Base-by-base conservation (phyloP, 2,329 filamentous ascomycete genomes). In the Rutstroemia sp. region DNA sequence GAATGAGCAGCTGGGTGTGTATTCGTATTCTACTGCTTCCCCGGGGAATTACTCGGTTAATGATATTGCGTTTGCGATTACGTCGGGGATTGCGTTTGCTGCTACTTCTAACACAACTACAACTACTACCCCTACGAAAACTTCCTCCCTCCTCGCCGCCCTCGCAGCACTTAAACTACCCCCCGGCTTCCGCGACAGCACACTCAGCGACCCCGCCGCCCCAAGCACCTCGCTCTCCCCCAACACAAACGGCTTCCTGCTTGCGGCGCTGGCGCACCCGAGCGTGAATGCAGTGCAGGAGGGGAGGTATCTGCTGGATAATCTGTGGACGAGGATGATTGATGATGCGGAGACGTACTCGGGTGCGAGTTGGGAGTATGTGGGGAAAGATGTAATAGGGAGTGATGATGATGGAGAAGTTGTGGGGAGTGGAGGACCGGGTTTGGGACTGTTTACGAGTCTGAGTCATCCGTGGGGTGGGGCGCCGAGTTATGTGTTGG, bases 321-420 rank as follows among this genome's bases (percentile, higher is more conserved):
- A 63, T 6, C 65, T 75, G 12, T 77, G 75, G 75, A 65, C 67
- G 2, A 66, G 68, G 3, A 77, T 77, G 75, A 59, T 76, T 0
- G 65, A 60, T 4, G 65, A 73, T 27, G 56, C 69, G 5, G 55
- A 66, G 34, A 71, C 70, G 56, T 65, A 65, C 23, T 72, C 70
- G 2, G 75, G 74, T 5, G 68, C 73, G 6, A 70, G 68, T 17
- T 78, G 76, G 74, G 75, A 78, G 58, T 77, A 77, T 46, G 64
- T 76, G 1, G 69, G 70, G 1, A 63, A 64, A 0, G 30, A 14
- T 14, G 3, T 19, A 3, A 3, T 19, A 2, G 3, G 19, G 19
- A 19, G 19, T 19, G 19, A 19, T 19, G 19, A 3, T 19, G 19
- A 19, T 19, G 19, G 19, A 19, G 19, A 19, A 3, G 19, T 19